Base-by-base conservation (phyloP, 2,329 filamentous ascomycete genomes). In the Trichoderma sp. region DNA sequence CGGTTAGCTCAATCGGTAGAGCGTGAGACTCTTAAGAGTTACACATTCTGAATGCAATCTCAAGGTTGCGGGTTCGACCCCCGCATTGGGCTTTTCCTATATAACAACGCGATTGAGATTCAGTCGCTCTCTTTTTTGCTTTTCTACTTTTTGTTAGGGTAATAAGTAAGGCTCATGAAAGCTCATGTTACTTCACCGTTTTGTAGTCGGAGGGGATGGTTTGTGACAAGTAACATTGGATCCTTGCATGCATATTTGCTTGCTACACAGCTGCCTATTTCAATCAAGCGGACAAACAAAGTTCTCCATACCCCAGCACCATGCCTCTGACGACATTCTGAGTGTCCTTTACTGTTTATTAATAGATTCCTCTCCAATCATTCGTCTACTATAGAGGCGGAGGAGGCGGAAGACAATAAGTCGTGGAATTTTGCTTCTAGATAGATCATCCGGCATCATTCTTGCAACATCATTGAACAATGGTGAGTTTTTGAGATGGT, bases 1-100 rank as follows among this genome's bases (percentile, higher is more conserved):
- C 80, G 82, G 82, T 83, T 84, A 84, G 82, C 82, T 84, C 82
- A 84, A 84, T 83, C 82, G 82, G 83, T 92, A 92, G 91, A 92
- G 90, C 90, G 90, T 92, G 88, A 91, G 90, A 92, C 91, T 92
- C 91, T 90, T 89, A 89, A 5, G 59, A 38, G 53, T 53, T 35
- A 74, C 72, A 68, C 72, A 64, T 67, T 74, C 72, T 74, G 72
- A 74, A 74, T 74, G 27, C 64, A 74, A 88, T 88, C 87, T 89
- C 85, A 88, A 88, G 87, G 86, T 85, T 88, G 87, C 85, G 86
- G 86, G 88, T 89, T 89, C 87, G 86, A 88, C 83, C 83, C 83
- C 83, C 83, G 82, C 83, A 83, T 84, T 80, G 83, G 83, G 81
- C 83, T 84, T 59, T 84, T 84, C 83, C 83, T 84, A 83, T 83